phyloP scores from a whole-genome alignment of 2,329 filamentous ascomycete species.

The Colletotrichum sp. region DNA sequence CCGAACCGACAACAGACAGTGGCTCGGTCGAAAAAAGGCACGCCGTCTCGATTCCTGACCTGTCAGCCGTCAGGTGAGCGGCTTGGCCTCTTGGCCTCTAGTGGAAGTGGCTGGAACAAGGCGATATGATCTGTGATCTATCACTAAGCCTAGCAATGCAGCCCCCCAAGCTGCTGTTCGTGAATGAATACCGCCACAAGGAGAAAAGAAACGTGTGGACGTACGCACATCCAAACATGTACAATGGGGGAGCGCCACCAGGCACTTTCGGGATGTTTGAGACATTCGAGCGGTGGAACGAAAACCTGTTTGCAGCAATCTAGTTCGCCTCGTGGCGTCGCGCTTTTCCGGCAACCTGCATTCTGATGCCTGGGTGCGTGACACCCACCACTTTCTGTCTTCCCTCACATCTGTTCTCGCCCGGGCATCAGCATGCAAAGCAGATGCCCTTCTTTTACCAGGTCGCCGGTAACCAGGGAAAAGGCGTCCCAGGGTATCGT shows the following conservation, averaged over 20 bases:
- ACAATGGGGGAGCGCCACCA: background rate
- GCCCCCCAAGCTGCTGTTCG: background rate
- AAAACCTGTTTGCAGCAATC: conserved; percentile 12
- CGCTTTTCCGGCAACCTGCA: background rate
- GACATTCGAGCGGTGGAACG: conserved; percentile 1
- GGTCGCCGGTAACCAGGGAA: conserved; percentile 2
- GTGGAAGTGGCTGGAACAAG: background rate
- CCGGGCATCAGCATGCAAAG: background rate
- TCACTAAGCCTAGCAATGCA: background rate
- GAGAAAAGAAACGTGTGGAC: background rate
- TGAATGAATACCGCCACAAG: background rate
- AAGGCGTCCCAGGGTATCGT: background rate
- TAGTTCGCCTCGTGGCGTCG: conserved; percentile 13
- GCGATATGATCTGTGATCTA: background rate
- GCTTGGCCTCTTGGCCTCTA: background rate
- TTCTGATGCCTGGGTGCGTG: background rate
- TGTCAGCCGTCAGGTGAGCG: background rate
- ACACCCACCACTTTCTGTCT: background rate
- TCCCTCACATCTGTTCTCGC: background rate
- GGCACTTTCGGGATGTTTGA: background rate
- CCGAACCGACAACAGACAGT: background rate
- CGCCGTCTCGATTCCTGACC: background rate
- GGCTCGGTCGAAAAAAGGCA: background rate
- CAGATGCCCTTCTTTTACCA: background rate
- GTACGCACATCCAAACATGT: background rate